Conservation (phyloP, 225 moss, liverwort and hornwort genomes). For the Pleurozium schreberi region DNA sequence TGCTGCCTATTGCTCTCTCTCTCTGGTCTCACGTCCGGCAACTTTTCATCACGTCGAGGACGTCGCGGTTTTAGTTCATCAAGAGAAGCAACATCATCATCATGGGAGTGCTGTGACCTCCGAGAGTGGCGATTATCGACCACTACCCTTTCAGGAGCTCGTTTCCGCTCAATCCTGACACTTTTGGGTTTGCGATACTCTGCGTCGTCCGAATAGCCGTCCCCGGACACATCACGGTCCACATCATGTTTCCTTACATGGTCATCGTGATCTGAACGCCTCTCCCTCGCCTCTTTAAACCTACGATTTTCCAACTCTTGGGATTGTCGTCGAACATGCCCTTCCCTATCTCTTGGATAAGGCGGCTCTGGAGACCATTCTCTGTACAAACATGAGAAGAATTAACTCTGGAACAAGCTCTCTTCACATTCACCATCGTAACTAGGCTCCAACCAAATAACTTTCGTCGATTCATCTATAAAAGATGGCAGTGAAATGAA, state of each 20-base stretch:
- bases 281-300: conserved; percentile 53
- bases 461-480: neutral
- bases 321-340: conserved; percentile 48
- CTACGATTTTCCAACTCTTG: conserved; percentile 65
- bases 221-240: conserved; percentile 53
- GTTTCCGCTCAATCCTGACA: conserved; percentile 51
- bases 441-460: neutral
- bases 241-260: conserved; percentile 54
- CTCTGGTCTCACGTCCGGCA: conserved; percentile 19
- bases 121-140: conserved; percentile 39
- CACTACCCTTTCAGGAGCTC: conserved; percentile 35
- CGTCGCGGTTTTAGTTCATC: conserved; percentile 57
- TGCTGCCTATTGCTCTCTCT: conserved; percentile 51
- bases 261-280: conserved; percentile 44
- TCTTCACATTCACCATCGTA: neutral
- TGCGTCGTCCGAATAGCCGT: conserved; percentile 57
- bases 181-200: conserved; percentile 54
- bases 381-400: conserved; percentile 23
- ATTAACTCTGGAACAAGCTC: neutral
- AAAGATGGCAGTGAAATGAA: neutral
- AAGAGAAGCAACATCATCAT: conserved; percentile 59
- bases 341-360: conserved; percentile 64
- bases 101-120: conserved; percentile 62
- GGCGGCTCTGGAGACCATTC: conserved; percentile 77
- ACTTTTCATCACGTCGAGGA: conserved; percentile 29